These are phyloP conservation scores for Debaryomyces maramus DNA, from an alignment of 805 yeast genomes.

Conservation along the genomic window DNA sequence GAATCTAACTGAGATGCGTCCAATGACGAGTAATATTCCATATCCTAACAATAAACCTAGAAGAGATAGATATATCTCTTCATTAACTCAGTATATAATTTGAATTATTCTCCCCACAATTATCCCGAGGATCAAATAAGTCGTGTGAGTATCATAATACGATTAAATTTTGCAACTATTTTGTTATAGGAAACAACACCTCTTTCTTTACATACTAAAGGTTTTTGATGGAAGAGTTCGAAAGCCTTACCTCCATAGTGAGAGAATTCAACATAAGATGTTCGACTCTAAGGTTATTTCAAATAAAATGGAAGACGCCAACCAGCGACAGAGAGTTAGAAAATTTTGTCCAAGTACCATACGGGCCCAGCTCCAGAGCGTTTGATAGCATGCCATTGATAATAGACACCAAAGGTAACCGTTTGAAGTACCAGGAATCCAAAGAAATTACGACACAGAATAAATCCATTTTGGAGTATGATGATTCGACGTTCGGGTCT, in stretches of 20 bases:
- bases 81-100: no score
- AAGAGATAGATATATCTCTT: no score
- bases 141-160: not conserved
- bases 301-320: slow-evolving; percentile 7
- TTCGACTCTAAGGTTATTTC: slow-evolving; percentile 14
- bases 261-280: slow-evolving; percentile 18
- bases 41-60: no score
- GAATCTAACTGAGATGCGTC: slow-evolving; percentile 76
- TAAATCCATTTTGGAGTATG: not conserved
- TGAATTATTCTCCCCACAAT: slow-evolving; percentile 3
- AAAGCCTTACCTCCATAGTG: slow-evolving; percentile 17
- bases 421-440: not conserved
- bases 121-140: slow-evolving; percentile 5
- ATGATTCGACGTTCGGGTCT: slow-evolving; percentile 1
- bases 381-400: slow-evolving; percentile 1
- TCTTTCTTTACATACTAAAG: no score
- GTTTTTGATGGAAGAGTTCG: slow-evolving; percentile 23
- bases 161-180: slow-evolving; percentile 6
- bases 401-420: slow-evolving; percentile 1
- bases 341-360: slow-evolving; percentile 1
- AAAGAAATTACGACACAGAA: not conserved
- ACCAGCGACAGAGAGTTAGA: not conserved
- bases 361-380: slow-evolving; percentile 2
- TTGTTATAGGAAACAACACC: no score
- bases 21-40: slow-evolving; percentile 80